These are phyloP conservation scores for Castanopsis chinensis DNA, from an alignment of 306 rosid species.

Conservation along the genomic window DNA sequence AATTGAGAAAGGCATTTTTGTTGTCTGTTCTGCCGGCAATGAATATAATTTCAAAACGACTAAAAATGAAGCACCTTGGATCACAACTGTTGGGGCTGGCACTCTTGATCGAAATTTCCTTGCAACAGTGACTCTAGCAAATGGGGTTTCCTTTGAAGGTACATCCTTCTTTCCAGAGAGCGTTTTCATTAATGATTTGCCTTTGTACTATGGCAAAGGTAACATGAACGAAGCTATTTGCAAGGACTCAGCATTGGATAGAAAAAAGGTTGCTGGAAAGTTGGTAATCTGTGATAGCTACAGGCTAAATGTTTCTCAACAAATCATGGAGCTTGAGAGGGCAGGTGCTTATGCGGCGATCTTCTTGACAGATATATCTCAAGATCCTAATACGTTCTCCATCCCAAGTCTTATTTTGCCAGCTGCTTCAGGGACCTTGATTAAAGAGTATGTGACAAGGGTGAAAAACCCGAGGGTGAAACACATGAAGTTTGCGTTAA, in stretches of 20 bases:
- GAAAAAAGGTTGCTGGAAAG: slow-evolving; percentile 2
- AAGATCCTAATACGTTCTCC: too few relatives aligned
- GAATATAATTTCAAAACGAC: not conserved
- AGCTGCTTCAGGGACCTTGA: not conserved
- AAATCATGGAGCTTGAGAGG: not conserved
- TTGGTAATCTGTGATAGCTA: not conserved
- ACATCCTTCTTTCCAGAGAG: not conserved
- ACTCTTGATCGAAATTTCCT: not conserved
- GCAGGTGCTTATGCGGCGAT: slow-evolving; percentile 4
- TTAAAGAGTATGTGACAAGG: not conserved
- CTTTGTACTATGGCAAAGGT: slow-evolving; percentile 7
- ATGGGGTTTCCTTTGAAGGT: not conserved
- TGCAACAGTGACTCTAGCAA: not conserved
- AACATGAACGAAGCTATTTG: not conserved
- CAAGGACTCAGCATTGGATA: not conserved
- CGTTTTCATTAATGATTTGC: not conserved
- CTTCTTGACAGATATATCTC: too few relatives aligned
- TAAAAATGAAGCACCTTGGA: slow-evolving; percentile 17
- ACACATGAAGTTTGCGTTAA: not conserved
- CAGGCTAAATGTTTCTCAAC: not conserved
- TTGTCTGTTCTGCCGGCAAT: slow-evolving; percentile 8
- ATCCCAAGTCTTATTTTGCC: not conserved
- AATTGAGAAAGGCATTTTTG: not conserved
- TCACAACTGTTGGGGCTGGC: slow-evolving; percentile 16
- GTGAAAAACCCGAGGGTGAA: not conserved